These are phyloP conservation scores for Sphaerulina populicola DNA, from an alignment of 2,329 filamentous ascomycete species.

Conservation along the genomic window DNA sequence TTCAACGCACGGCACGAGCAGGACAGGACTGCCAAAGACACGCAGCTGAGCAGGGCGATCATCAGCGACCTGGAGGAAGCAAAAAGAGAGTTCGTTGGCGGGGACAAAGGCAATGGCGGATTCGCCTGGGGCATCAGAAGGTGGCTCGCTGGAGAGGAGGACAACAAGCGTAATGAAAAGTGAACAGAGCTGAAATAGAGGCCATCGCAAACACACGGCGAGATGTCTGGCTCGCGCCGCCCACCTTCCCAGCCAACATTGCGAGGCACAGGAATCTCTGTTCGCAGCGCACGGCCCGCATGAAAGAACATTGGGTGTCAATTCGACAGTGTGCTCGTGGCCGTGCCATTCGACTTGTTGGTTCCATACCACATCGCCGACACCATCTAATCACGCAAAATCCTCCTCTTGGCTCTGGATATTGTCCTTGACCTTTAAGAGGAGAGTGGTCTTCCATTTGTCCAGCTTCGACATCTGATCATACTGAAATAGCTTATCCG, in stretches of 20 bases:
- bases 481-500: slow-evolving; percentile 78
- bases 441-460: slow-evolving; percentile 89
- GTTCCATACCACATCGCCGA: neutral
- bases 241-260: neutral
- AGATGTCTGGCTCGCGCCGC: too few species aligned
- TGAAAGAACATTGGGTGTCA: too few species aligned
- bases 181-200: neutral
- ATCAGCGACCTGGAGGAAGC: slow-evolving; percentile 24
- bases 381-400: slow-evolving; percentile 46
- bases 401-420: slow-evolving; percentile 66
- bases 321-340: neutral
- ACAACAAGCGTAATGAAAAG: neutral
- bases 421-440: slow-evolving; percentile 72
- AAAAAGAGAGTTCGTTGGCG: slow-evolving; percentile 14
- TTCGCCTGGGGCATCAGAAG: slow-evolving; percentile 26
- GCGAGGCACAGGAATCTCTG: too few species aligned
- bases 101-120: slow-evolving; percentile 10
- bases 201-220: too few species aligned
- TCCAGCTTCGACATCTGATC: slow-evolving; percentile 90
- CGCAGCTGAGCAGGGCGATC: slow-evolving; percentile 23
- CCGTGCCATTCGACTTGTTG: neutral
- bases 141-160: slow-evolving; percentile 5
- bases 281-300: too few species aligned
- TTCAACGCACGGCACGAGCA: slow-evolving; percentile 20
- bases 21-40: slow-evolving; percentile 8